Conservation (phyloP, 331 rosid genomes). For the Acacia concinna region DNA sequence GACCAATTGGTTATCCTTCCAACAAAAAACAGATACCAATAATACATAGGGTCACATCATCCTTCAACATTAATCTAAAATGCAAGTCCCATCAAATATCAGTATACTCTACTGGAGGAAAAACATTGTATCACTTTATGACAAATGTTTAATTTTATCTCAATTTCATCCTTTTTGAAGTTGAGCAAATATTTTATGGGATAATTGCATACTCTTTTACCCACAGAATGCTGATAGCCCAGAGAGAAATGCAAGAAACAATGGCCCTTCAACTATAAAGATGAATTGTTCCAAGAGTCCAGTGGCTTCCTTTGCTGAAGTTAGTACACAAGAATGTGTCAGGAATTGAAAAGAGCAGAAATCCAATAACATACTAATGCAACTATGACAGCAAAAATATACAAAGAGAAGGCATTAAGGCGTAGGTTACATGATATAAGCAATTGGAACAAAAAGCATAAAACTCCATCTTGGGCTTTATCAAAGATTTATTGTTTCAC, state of each 20-base stretch:
- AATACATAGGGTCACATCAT: neutral
- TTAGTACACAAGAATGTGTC: neutral
- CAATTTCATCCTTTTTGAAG: neutral
- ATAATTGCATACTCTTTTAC: neutral
- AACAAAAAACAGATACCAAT: neutral
- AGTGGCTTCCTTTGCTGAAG: conserved; percentile 83
- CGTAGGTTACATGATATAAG: neutral
- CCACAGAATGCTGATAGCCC: neutral
- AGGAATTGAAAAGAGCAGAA: neutral
- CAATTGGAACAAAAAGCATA: neutral
- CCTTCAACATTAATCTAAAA: neutral
- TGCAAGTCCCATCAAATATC: neutral
- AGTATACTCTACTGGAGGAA: too few relatives aligned
- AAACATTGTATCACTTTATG: neutral
- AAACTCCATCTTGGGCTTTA: neutral
- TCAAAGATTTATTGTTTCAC: neutral
- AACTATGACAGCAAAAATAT: neutral
- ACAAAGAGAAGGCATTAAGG: neutral
- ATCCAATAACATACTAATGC: neutral
- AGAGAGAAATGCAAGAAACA: neutral
- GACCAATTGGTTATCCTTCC: neutral
- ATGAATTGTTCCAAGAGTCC: conserved; percentile 75
- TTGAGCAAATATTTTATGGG: neutral
- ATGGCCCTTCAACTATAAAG: conserved; percentile 41
- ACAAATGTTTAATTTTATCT: neutral